A percentile compares a stretch with the other conserved stretches of the same genome.
phyloP scores from a whole-genome alignment of 208 protist species.

The Plasmodiophora brassicae region DNA sequence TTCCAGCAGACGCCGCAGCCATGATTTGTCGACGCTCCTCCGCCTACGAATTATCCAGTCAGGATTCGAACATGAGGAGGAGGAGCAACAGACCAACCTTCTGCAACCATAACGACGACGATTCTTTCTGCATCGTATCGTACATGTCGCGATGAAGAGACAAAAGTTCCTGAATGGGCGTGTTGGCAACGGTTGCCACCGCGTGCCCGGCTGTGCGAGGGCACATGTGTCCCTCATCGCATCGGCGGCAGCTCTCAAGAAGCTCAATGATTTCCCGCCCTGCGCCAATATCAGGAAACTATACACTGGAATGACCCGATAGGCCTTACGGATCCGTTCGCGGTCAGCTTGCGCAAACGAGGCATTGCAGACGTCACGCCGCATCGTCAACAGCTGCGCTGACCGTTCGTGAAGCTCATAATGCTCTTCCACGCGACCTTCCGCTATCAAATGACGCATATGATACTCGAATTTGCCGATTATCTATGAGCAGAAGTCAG shows the following conservation, averaged over 20 bases:
- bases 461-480: background rate
- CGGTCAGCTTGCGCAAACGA: background rate
- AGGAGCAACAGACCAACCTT: too few species aligned
- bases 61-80: background rate
- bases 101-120: background rate
- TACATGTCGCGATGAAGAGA: background rate
- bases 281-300: background rate
- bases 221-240: background rate
- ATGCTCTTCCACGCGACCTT: background rate
- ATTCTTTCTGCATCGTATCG: background rate
- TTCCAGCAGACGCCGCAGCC: too few species aligned
- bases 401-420: background rate
- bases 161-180: background rate
- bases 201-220: background rate
- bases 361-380: background rate
- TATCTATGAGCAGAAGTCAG: background rate
- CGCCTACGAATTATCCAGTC: background rate
- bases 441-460: background rate
- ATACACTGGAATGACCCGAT: background rate
- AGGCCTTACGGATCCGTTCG: background rate
- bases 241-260: background rate
- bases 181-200: background rate
- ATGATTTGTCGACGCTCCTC: background rate
- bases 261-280: background rate
- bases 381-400: conserved; percentile 1